Evolutionary conservation across 192 early-diverging fungal species (phyloP).

Genomic region (Cladochytrium replicatum): DNA sequence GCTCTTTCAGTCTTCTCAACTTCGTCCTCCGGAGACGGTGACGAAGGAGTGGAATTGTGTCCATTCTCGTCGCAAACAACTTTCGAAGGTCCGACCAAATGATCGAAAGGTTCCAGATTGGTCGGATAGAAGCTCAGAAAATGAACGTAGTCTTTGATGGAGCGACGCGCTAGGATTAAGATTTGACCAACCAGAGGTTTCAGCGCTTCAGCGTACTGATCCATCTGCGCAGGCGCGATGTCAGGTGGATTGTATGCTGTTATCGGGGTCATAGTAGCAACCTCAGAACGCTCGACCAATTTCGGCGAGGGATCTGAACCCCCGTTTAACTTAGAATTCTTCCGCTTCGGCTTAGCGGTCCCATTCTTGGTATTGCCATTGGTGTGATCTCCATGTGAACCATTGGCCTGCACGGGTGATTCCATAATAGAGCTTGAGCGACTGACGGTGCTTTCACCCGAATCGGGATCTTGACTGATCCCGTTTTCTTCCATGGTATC

Average conservation of each 20-base stretch:
- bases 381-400: too few relatives aligned
- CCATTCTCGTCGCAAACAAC: not conserved
- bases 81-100: not conserved
- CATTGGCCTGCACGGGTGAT: too few relatives aligned
- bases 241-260: conserved; percentile 11
- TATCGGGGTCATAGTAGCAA: too few relatives aligned
- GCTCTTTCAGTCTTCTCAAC: not conserved
- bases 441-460: too few relatives aligned
- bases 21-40: not conserved
- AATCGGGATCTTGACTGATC: conserved; percentile 5
- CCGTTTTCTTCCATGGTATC: not conserved
- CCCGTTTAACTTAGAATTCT: too few relatives aligned
- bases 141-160: conserved; percentile 23
- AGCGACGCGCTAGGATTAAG: conserved; percentile 14
- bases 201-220: conserved; percentile 14
- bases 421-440: too few relatives aligned
- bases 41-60: not conserved
- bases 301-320: too few relatives aligned
- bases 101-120: conserved; percentile 13
- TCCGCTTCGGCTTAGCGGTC: too few relatives aligned
- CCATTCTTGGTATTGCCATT: too few relatives aligned
- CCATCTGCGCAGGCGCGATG: conserved; percentile 7
- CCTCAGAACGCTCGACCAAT: too few relatives aligned
- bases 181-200: conserved; percentile 10
- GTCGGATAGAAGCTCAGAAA: conserved; percentile 20